phyloP scores from a whole-genome alignment of 495 filamentous ascomycete species.

The Podospora fimiseda region DNA sequence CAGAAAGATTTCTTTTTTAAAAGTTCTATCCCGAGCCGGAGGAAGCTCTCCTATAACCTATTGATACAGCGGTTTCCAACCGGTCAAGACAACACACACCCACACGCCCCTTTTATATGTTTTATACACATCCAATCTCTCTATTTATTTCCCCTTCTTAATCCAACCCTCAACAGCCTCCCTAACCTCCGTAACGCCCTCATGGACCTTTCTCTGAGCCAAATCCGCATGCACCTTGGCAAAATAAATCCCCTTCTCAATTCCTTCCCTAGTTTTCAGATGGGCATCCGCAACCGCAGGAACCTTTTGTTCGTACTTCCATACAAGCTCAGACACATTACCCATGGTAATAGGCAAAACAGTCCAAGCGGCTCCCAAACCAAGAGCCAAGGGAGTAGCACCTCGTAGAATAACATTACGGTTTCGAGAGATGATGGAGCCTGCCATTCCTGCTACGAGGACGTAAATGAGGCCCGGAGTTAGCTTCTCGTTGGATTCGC shows the following conservation, averaged over 20 bases:
- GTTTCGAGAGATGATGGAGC: constrained; percentile 80
- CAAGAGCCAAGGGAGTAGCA: constrained; percentile 62
- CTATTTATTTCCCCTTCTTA: constrained; percentile 66
- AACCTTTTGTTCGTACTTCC: constrained; percentile 83
- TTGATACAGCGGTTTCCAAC: constrained; percentile 11
- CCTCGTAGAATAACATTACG: constrained; percentile 72
- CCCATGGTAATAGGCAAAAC: constrained; percentile 72
- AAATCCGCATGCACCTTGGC: constrained; percentile 64
- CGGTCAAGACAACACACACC: not conserved
- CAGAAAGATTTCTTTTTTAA: not conserved
- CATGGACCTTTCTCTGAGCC: constrained; percentile 65
- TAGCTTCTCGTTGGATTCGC: constrained; percentile 72
- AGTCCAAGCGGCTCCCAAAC: constrained; percentile 64
- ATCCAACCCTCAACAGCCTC: constrained; percentile 82
- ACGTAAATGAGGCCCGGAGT: constrained; percentile 85
- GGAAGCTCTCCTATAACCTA: constrained; percentile 4
- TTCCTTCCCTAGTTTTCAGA: constrained; percentile 54
- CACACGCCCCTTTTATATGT: not conserved
- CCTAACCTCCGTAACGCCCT: constrained; percentile 64
- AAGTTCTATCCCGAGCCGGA: not conserved
- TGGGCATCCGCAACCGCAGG: constrained; percentile 77
- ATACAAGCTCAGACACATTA: constrained; percentile 76
- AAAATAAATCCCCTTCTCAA: constrained; percentile 62
- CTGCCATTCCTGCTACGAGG: constrained; percentile 85
- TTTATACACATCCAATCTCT: too few relatives aligned